Percentiles rank a stretch among this genome's conserved stretches.
Evolutionary conservation across 768 basidiomycete species (phyloP).

Genomic region (Daedalea quercina): DNA sequence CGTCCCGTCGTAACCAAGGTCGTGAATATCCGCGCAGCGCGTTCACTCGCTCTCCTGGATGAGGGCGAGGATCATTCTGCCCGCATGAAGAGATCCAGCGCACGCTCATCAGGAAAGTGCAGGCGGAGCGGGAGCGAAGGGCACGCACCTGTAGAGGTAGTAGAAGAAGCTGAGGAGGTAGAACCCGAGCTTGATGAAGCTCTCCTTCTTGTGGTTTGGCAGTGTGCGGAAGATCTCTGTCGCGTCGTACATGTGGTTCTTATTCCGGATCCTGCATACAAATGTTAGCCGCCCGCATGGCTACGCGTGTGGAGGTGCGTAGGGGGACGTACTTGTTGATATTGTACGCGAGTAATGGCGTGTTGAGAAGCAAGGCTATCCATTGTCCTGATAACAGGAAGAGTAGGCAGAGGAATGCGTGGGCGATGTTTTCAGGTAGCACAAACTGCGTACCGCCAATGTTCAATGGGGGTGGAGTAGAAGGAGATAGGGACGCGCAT

Average conservation of each 20-base stretch:
- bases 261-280: constrained; percentile 68
- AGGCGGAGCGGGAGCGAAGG: neutral
- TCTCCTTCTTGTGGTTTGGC: constrained; percentile 91
- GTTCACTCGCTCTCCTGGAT: constrained; percentile 37
- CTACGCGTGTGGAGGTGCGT: neutral
- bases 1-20: neutral
- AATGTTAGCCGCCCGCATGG: neutral
- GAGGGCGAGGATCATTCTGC: constrained; percentile 47
- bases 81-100: neutral
- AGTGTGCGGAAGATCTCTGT: constrained; percentile 98
- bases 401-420: constrained; percentile 82
- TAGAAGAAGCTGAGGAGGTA: constrained; percentile 90
- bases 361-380: constrained; percentile 86
- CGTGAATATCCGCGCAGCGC: constrained; percentile 1
- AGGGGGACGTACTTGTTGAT: constrained; percentile 77
- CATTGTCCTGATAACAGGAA: constrained; percentile 98
- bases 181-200: constrained; percentile 91
- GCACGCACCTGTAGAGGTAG: constrained; percentile 77
- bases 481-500: constrained; percentile 15
- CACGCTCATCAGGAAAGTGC: neutral
- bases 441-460: constrained; percentile 64
- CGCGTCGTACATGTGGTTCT: constrained; percentile 98
- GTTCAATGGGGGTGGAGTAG: neutral
- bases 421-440: constrained; percentile 91
- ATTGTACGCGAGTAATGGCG: constrained; percentile 83